Conservation (phyloP, 1,284 basidiomycete genomes). For the Sanguinoderma infundibulare region DNA sequence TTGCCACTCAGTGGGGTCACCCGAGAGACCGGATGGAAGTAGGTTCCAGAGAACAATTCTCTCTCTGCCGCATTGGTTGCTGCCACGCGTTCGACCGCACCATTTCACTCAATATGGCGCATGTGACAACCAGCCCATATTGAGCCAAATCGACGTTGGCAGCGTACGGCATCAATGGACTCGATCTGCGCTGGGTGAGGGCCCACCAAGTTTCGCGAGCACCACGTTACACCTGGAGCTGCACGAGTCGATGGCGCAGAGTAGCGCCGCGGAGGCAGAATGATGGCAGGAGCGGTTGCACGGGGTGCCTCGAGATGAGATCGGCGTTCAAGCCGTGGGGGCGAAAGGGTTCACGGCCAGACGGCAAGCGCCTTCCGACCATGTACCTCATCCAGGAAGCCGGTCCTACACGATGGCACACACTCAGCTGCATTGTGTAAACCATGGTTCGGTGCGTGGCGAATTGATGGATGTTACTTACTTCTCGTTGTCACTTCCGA, state of each 20-base stretch:
- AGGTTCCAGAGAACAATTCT: slow-evolving; percentile 12
- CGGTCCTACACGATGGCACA: slow-evolving; percentile 13
- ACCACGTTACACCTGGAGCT: slow-evolving; percentile 12
- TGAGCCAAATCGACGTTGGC: slow-evolving; percentile 17
- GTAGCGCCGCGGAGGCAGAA: slow-evolving; percentile 20
- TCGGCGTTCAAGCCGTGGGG: slow-evolving; percentile 9
- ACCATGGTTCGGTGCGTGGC: slow-evolving; percentile 19
- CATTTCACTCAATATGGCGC: slow-evolving; percentile 16
- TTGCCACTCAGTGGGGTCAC: slow-evolving; percentile 11
- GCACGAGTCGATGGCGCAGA: slow-evolving; percentile 12
- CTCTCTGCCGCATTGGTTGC: slow-evolving; percentile 9
- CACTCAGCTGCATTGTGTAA: slow-evolving; percentile 20
- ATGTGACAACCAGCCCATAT: slow-evolving; percentile 22
- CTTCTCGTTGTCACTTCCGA: slow-evolving; percentile 24
- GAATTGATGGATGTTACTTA: slow-evolving; percentile 23
- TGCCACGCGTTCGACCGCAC: slow-evolving; percentile 22
- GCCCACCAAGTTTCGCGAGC: background rate
- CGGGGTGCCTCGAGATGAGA: slow-evolving; percentile 8
- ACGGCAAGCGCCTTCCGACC: slow-evolving; percentile 7
- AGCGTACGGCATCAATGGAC: slow-evolving; percentile 13
- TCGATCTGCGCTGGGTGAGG: slow-evolving; percentile 5
- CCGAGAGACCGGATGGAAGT: slow-evolving; percentile 3
- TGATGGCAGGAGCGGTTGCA: background rate
- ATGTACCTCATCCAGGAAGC: slow-evolving; percentile 13
- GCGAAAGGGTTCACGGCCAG: background rate